Conservation (phyloP, 1,284 basidiomycete genomes). For the Inonotus obliquus region DNA sequence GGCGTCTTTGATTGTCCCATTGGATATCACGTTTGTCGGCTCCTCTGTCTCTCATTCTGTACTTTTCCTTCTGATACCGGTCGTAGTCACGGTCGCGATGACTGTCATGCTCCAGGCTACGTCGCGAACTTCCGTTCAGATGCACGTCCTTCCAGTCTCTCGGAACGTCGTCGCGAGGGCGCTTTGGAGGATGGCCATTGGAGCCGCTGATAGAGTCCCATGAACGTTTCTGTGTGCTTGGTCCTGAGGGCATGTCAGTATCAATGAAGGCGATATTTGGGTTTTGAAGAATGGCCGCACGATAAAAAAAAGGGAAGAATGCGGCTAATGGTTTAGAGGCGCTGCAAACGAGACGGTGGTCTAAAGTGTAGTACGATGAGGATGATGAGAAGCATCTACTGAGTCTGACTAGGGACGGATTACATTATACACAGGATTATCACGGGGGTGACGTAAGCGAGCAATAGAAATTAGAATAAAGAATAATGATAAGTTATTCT, state of each 20-base stretch:
- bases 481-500: background rate
- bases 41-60: slow-evolving; percentile 20
- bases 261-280: slow-evolving; percentile 50
- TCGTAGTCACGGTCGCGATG: slow-evolving; percentile 26
- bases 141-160: slow-evolving; percentile 77
- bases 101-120: slow-evolving; percentile 30
- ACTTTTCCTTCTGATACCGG: slow-evolving; percentile 12
- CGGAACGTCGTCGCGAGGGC: slow-evolving; percentile 35
- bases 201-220: slow-evolving; percentile 43
- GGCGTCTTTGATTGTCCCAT: background rate
- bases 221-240: slow-evolving; percentile 53
- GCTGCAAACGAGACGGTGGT: background rate
- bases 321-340: background rate
- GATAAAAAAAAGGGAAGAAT: slow-evolving; percentile 41
- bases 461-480: no score
- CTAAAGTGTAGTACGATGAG: background rate
- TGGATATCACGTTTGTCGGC: slow-evolving; percentile 6
- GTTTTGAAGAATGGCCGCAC: slow-evolving; percentile 77
- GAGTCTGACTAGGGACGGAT: background rate
- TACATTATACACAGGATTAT: no score
- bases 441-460: no score
- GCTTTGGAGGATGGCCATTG: slow-evolving; percentile 10
- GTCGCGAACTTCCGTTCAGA: slow-evolving; percentile 37
- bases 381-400: background rate
- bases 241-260: slow-evolving; percentile 81